A percentile compares a stretch with the other conserved stretches of the same genome.
These are phyloP conservation scores for Colletotrichum costaricense DNA, from an alignment of 2,329 filamentous ascomycete species.

Conservation along the genomic window DNA sequence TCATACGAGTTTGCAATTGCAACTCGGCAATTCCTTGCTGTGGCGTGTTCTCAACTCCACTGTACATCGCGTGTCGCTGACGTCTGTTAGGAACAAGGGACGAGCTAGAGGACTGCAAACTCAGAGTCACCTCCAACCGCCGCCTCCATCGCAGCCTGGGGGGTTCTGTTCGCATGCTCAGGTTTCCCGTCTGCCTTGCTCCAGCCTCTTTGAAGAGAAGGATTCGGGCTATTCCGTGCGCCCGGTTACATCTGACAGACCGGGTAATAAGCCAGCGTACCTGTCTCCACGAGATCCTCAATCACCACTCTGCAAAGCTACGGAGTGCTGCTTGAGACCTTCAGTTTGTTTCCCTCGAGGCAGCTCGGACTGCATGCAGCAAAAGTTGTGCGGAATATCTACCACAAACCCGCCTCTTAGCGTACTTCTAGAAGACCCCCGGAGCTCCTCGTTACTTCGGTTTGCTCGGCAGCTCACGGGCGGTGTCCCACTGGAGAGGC, in stretches of 20 bases:
- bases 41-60: conserved; percentile 27
- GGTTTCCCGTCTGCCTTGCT: not conserved
- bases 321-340: not conserved
- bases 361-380: not conserved
- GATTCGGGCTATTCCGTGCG: not conserved
- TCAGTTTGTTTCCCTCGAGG: not conserved
- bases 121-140: not conserved
- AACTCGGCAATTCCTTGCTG: conserved; percentile 31
- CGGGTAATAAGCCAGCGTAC: not conserved
- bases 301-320: not conserved
- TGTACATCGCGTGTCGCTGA: conserved; percentile 29
- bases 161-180: conserved; percentile 3
- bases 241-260: not conserved
- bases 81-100: conserved; percentile 27
- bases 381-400: not conserved
- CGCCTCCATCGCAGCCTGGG: conserved; percentile 17
- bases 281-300: not conserved
- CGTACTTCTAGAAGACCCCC: conserved; percentile 18
- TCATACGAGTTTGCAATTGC: conserved; percentile 35
- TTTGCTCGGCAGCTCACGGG: conserved; percentile 25
- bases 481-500: conserved; percentile 25
- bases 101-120: not conserved
- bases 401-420: conserved; percentile 6
- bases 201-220: not conserved
- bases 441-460: conserved; percentile 14